Evolutionary conservation across 139 green algal genomes (phyloP), one percentile per base, ranked within the genome.

Genomic region (Spirogloea muscicola): DNA sequence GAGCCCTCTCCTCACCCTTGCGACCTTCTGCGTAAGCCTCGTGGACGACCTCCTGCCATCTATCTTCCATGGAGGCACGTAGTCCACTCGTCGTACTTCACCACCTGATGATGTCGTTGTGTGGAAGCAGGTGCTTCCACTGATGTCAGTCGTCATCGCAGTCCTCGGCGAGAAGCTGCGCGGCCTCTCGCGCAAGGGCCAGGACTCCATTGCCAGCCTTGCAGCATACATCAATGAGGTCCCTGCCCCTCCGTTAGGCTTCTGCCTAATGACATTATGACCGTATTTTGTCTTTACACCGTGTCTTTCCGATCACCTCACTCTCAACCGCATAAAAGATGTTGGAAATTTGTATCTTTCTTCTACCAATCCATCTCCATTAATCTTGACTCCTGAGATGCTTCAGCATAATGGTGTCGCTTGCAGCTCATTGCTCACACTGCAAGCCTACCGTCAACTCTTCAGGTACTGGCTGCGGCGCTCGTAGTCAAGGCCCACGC

Each of bases 401-500:
- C n/a, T n/a, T n/a, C n/a, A n/a, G n/a, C n/a, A n/a, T n/a, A n/a
- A n/a, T n/a, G n/a, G n/a, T n/a, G n/a, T n/a, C n/a, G n/a, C n/a
- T n/a, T n/a, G 46, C 21, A 55, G 46, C 21, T 31, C 21, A 55
- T 55, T 55, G 21, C 21, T 21, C 46, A 55, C 21, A 55, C 46
- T 55, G 46, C 21, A 21, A 55, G 21, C 46, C 21, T 21, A 65
- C 27, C 13, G 13, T 16, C 18, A 42, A 13, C 36, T 16, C 13
- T 65, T 9, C 48, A 81, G 73, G 55, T 82, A 7, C 60, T 84
- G 25, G 76, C 77, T n/a, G 77, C 61, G 27, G 85, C 85, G 76
- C 48, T 79, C 37, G 16, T 84, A 18, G 72, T 84, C 1, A 83
- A 84, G 59, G 75, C 77, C 3, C 41, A 83, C 41, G 76, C 75